Base-by-base conservation (phyloP, 306 rosid species). In the Vigna radiata region DNA sequence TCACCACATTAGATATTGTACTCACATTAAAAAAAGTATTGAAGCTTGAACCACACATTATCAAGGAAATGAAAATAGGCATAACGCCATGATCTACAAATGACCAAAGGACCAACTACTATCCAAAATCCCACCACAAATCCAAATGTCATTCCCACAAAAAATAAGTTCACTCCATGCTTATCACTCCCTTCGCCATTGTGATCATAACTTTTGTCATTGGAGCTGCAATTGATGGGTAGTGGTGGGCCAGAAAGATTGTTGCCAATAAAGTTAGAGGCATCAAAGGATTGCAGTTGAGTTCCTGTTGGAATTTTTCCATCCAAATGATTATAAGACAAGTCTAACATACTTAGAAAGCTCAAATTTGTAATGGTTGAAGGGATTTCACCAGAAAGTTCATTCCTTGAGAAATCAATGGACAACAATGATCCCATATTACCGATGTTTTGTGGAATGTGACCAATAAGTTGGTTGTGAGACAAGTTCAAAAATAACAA, bases 381-480 rank as follows among this genome's bases (percentile, higher is more conserved):
- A 4, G 88, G 88, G 23, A 85, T 85, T 70, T 77, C 36, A 3
- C 85, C 83, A 0, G 10, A 48, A 55, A 85, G 81, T 16, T 64
- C 33, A 81, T 85, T 81, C 36, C 55, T 27, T 7, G 86, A 81
- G 5, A 85, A 75, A 41, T 85, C 73, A 7, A 78, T n/a, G 23
- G 81, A 25, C 13, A 36, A 56, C 17, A 85, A 14, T 8, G 15
- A 56, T 25, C 3, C 4, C 73, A 85, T 74, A 14, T 58, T 71
- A 1, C 86, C 84, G n/a, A 82, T 58, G 12, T 5, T 43, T 21
- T 14, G 39, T 0, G 82, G 88, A 21, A 79, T 85, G 2, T 70
- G 55, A 12, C 84, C 84, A 11, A 1, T 59, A 12, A 85, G 56
- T n/a, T 21, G 72, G 44, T 85, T 82, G 1, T 58, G 8, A 8